phyloP scores from a whole-genome alignment of 768 basidiomycete species.

The Lactarius hengduanensis region DNA sequence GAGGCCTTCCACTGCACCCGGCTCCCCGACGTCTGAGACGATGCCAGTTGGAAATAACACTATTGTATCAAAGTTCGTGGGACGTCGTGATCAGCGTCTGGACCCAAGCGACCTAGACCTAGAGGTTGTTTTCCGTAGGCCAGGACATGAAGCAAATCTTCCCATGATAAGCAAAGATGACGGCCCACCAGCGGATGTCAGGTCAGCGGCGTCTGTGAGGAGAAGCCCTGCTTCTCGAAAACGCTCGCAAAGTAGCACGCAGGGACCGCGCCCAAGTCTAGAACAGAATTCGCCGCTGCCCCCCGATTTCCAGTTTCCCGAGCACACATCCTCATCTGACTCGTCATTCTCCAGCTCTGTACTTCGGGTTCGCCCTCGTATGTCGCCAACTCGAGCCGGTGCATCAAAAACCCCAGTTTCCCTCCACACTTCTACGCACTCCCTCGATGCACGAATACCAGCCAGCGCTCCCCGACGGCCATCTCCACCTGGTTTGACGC shows the following conservation, averaged over 20 bases:
- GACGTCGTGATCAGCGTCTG: slow-evolving; percentile 16
- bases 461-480: slow-evolving; percentile 24
- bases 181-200: neutral
- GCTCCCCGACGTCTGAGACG: slow-evolving; percentile 6
- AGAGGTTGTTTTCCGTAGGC: slow-evolving; percentile 1
- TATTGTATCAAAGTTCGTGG: neutral
- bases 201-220: slow-evolving; percentile 4
- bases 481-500: slow-evolving; percentile 36
- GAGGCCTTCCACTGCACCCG: neutral
- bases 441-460: slow-evolving; percentile 46
- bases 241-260: slow-evolving; percentile 20
- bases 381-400: slow-evolving; percentile 19
- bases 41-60: neutral
- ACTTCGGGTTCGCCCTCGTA: slow-evolving; percentile 8
- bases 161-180: slow-evolving; percentile 6
- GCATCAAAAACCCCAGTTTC: slow-evolving; percentile 5
- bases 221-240: slow-evolving; percentile 18
- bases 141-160: slow-evolving; percentile 9
- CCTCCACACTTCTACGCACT: slow-evolving; percentile 52
- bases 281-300: slow-evolving; percentile 15
- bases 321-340: slow-evolving; percentile 27
- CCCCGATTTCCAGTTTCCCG: slow-evolving; percentile 41
- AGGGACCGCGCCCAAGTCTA: slow-evolving; percentile 7
- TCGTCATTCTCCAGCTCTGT: slow-evolving; percentile 1
- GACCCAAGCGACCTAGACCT: slow-evolving; percentile 7